A percentile compares a stretch with the other conserved stretches of the same genome.
Conservation (phyloP, 2,329 filamentous ascomycete species). For the Helicocarpus griseus region DNA sequence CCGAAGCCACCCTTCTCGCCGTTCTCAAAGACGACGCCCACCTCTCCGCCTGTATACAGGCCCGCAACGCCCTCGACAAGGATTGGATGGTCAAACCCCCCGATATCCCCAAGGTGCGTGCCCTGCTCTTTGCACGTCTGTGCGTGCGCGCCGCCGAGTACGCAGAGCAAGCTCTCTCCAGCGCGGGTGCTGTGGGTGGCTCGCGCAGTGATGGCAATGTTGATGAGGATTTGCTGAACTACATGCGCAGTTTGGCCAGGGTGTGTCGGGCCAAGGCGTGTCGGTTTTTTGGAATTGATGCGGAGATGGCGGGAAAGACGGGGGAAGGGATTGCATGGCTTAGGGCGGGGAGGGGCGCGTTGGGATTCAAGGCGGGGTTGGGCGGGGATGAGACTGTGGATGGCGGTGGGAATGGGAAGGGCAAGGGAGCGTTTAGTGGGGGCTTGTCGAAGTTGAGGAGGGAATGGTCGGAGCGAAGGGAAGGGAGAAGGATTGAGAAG, state of each 20-base stretch:
- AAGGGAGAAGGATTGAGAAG: slow-evolving; percentile 70
- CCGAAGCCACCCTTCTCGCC: slow-evolving; percentile 81
- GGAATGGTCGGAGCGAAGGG: slow-evolving; percentile 64
- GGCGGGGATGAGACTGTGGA: slow-evolving; percentile 36
- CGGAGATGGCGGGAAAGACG: slow-evolving; percentile 70
- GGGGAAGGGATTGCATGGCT: slow-evolving; percentile 85
- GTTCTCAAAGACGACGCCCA: slow-evolving; percentile 94
- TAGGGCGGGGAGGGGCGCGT: slow-evolving; percentile 61
- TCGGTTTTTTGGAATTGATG: slow-evolving; percentile 82
- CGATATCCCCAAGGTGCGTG: slow-evolving; percentile 77
- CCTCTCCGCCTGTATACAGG: slow-evolving; percentile 68
- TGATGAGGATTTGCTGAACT: slow-evolving; percentile 57
- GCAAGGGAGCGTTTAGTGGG: slow-evolving; percentile 18
- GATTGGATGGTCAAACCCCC: slow-evolving; percentile 97
- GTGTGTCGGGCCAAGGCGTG: slow-evolving; percentile 77
- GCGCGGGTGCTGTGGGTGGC: slow-evolving; percentile 33
- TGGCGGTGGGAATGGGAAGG: slow-evolving; percentile 13
- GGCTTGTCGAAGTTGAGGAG: slow-evolving; percentile 53
- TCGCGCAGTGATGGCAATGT: slow-evolving; percentile 36
- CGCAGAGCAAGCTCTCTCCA: slow-evolving; percentile 58
- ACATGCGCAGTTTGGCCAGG: slow-evolving; percentile 63
- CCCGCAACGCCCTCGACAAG: slow-evolving; percentile 69
- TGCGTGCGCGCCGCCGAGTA: slow-evolving; percentile 85
- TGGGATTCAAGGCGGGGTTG: slow-evolving; percentile 48
- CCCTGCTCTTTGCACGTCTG: slow-evolving; percentile 75